Evolutionary conservation across 371 early-diverging fungal genomes (phyloP).

Genomic region (Blakeslea trispora): DNA sequence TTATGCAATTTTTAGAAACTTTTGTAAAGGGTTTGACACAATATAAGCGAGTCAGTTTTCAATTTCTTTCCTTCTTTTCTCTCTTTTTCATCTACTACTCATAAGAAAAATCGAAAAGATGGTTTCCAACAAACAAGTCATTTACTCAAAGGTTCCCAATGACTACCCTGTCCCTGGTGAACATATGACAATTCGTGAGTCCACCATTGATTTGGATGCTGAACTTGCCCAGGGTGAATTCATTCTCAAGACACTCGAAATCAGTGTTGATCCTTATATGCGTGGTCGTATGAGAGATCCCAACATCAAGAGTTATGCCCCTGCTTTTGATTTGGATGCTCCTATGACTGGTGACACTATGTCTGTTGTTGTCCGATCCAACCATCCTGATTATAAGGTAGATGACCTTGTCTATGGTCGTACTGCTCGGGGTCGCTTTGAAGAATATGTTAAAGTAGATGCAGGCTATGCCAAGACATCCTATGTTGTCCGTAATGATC

Average conservation of each 20-base stretch:
- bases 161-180: conserved; percentile 43
- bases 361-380: conserved; percentile 63
- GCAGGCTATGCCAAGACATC: conserved; percentile 24
- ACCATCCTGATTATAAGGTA: conserved; percentile 53
- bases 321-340: conserved; percentile 60
- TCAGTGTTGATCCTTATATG: conserved; percentile 54
- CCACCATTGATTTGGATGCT: conserved; percentile 50
- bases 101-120: too few relatives aligned
- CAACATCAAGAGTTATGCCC: conserved; percentile 46
- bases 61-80: too few relatives aligned
- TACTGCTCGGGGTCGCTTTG: conserved; percentile 52
- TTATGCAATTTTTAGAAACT: too few relatives aligned
- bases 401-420: conserved; percentile 65
- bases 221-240: conserved; percentile 56
- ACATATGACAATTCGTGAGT: conserved; percentile 48
- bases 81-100: too few relatives aligned
- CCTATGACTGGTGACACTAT: conserved; percentile 64
- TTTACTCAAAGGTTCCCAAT: conserved; percentile 45
- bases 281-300: conserved; percentile 68
- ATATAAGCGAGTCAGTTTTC: too few relatives aligned
- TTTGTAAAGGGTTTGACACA: too few relatives aligned
- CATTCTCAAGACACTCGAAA: conserved; percentile 50
- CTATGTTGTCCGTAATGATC: conserved; percentile 41
- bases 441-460: conserved; percentile 45
- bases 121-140: conserved; percentile 37